These are phyloP conservation scores for Medicago arabica DNA, from an alignment of 306 rosid species.

Conservation along the genomic window DNA sequence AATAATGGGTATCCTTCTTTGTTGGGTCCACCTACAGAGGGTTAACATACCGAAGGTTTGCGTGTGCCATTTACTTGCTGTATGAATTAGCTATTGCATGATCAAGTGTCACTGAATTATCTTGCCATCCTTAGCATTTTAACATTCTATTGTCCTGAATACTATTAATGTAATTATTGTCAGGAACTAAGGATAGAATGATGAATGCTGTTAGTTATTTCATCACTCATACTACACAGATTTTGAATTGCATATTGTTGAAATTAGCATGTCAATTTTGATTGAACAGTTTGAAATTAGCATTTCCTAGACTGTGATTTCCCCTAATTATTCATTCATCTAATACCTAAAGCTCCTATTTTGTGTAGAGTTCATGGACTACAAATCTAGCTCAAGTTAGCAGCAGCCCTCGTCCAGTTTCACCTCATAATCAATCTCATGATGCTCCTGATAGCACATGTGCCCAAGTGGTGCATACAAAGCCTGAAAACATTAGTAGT, in stretches of 20 bases:
- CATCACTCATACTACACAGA: no score
- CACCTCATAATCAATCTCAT: conserved; percentile 44
- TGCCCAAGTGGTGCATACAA: conserved; percentile 56
- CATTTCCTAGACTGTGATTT: conserved; percentile 14
- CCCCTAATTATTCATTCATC: conserved; percentile 19
- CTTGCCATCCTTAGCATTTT: no score
- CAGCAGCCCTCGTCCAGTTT: conserved; percentile 54
- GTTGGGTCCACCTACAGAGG: not conserved
- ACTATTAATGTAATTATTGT: no score
- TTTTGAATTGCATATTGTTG: no score
- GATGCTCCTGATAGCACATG: conserved; percentile 63
- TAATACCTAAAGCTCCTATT: conserved; percentile 28
- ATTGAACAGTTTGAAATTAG: no score
- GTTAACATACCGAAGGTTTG: not conserved
- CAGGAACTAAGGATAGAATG: no score
- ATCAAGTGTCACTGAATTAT: no score
- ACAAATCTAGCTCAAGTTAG: conserved; percentile 56
- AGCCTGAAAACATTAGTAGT: conserved; percentile 47
- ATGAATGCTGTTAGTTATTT: no score
- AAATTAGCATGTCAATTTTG: no score
- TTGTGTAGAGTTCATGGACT: conserved; percentile 61
- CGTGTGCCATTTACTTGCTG: conserved; percentile 6
- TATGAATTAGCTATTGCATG: no score
- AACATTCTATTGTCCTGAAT: no score
- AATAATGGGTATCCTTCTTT: not conserved